Conservation (phyloP, 2,329 filamentous ascomycete genomes). For the Talaromyces amestolkiae region DNA sequence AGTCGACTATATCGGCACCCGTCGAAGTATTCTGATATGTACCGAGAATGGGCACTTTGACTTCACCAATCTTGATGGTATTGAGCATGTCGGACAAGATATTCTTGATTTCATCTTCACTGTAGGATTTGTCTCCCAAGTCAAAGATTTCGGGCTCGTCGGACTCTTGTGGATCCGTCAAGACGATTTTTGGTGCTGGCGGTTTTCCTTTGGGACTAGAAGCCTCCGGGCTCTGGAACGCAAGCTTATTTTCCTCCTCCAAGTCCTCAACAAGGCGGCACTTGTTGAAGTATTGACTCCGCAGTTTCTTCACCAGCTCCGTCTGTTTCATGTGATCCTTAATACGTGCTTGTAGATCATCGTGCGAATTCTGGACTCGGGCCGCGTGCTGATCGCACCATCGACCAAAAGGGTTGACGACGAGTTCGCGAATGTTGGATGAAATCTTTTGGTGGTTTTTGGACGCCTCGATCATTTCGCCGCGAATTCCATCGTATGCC, state of each 20-base stretch:
- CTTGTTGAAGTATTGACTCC: constrained; percentile 98
- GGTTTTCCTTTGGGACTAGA: constrained; percentile 59
- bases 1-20: constrained; percentile 92
- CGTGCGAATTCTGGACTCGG: constrained; percentile 89
- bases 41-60: constrained; percentile 92
- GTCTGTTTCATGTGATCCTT: constrained; percentile 91
- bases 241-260: constrained; percentile 97
- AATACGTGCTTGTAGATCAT: constrained; percentile 85
- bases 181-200: constrained; percentile 72
- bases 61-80: constrained; percentile 81
- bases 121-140: constrained; percentile 84
- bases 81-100: constrained; percentile 82
- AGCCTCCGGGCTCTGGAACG: constrained; percentile 82
- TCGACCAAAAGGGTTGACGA: constrained; percentile 87
- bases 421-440: constrained; percentile 91
- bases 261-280: constrained; percentile 93
- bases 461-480: constrained; percentile 86
- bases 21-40: constrained; percentile 91
- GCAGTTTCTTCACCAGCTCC: constrained; percentile 85
- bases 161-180: constrained; percentile 66
- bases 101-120: constrained; percentile 84
- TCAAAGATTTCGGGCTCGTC: constrained; percentile 82
- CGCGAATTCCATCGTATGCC: constrained; percentile 91
- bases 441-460: constrained; percentile 93
- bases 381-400: constrained; percentile 96